Base-by-base conservation (phyloP, 495 filamentous ascomycete genomes). In the Choiromyces venosus region DNA sequence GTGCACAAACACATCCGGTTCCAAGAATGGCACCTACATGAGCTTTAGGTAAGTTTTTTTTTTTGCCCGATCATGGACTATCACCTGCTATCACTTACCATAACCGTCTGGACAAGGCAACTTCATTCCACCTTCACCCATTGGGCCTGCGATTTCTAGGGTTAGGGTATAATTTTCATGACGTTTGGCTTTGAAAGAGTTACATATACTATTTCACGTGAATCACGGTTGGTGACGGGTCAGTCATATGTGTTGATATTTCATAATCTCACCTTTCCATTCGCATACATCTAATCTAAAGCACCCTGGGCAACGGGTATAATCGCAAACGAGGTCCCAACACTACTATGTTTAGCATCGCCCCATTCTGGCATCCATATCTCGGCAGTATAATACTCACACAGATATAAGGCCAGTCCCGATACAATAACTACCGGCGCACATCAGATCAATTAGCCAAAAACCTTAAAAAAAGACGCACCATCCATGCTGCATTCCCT, bases 341-440 rank as follows among this genome's bases (percentile, higher is more conserved):
- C 92, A 25, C 79, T 81, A 52, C 37, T 35, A 37, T 25, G 19
- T 67, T 35, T 52, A 67, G 19, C 37, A 16, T 37, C 64, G 29
- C 4, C 65, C 29, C 21, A 10, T 35, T 1, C 21, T 39, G 56
- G 29, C n/a, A 21, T 37, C 21, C 65, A 18, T 19, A 10, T n/a
- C 36, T 68, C n/a, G 25, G 37, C 1, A 42, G 40, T 56, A 16
- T 25, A 42, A 33, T 66, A 69, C 72, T 67, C 76, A 80, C n/a
- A 97, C 93, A 1, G 91, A 94, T 71, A 97, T 91, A 65, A 97
- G 82, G 2, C 94, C 94, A 0, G 94, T 97, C 44, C 94, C 93
- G 75, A 97, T 82, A 76, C 90, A 95, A 82, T 96, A 88, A 29
- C 83, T 79, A 42, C 65, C 52, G 61, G 37, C 35, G 35, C 29